Base-by-base conservation (phyloP, 768 basidiomycete genomes). In the Boletus sp. region DNA sequence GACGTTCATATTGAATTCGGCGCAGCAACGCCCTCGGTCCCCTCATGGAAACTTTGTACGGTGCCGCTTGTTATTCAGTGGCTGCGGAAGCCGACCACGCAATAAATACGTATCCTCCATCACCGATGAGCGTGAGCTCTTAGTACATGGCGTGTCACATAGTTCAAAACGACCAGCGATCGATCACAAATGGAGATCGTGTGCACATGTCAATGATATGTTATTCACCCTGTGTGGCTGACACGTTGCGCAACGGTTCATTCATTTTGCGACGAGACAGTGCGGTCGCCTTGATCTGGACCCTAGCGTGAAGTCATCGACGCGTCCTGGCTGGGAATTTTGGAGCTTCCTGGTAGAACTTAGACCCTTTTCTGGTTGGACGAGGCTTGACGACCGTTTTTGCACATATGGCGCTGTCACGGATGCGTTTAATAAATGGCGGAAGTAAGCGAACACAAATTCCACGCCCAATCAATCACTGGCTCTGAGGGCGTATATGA, bases 181-280 rank as follows among this genome's bases (percentile, higher is more conserved):
- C 53, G 35, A 30, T 37, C 15, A 37, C 37, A 15, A 37, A 11
- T 18, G 53, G 46, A 42, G 55, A 28, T 40, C 17, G 10, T 55
- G 52, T 17, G 32, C 29, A 29, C 44, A 24, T 18, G 56, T 53
- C 51, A 52, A 32, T 28, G 11, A 48, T 49, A 32, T 28, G 20
- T 33, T 12, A 18, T 33, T 40, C 28, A 45, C 54, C 54, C 54
- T 56, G 35, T 55, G 54, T 56, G 55, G 55, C 42, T 57, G 55
- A 56, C 55, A 56, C 54, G 20, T 30, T 33, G 7, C 33, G 33
- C 33, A 5, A 33, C 33, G 33, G 11, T 11, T 33, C 33, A 24
- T 24, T 24, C 24, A 24, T 24, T 24, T 24, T 24, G 24, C 24
- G 24, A 24, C 24, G 24, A 24, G 24, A 3, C 24, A 24, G 24